Evolutionary conservation across 257 asterid species (phyloP).

Genomic region (Oldenlandia corymbosa): DNA sequence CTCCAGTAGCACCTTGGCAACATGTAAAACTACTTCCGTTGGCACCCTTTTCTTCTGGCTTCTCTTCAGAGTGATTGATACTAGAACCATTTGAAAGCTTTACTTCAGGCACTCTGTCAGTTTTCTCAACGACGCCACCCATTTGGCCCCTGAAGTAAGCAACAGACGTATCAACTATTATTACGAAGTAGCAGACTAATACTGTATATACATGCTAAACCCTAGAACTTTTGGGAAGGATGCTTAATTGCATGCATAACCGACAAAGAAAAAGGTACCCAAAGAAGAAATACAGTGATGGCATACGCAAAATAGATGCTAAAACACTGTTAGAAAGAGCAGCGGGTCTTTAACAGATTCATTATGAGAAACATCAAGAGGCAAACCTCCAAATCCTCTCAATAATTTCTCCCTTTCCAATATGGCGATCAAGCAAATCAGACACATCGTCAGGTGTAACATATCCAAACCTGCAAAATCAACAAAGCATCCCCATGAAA

Average conservation of each 20-base stretch:
- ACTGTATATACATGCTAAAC: too few species aligned
- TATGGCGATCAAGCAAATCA: constrained; percentile 77
- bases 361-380: background rate
- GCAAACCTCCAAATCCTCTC: constrained; percentile 87
- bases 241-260: background rate
- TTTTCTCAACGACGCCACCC: constrained; percentile 51
- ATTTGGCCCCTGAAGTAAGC: constrained; percentile 70
- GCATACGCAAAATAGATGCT: background rate
- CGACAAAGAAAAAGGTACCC: too few species aligned
- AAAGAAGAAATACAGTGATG: too few species aligned
- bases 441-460: constrained; percentile 86
- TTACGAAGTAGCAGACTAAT: background rate
- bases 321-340: background rate
- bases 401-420: constrained; percentile 70
- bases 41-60: constrained; percentile 33
- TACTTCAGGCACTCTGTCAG: constrained; percentile 41
- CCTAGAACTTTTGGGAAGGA: too few species aligned
- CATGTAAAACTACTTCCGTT: constrained; percentile 47
- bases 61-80: constrained; percentile 29
- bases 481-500: constrained; percentile 8
- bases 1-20: constrained; percentile 82
- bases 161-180: constrained; percentile 3
- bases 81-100: constrained; percentile 41
- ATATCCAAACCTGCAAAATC: constrained; percentile 80
- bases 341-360: background rate